Base-by-base conservation (phyloP, 73 alveolate species). In the Paraurostyla sp. region DNA sequence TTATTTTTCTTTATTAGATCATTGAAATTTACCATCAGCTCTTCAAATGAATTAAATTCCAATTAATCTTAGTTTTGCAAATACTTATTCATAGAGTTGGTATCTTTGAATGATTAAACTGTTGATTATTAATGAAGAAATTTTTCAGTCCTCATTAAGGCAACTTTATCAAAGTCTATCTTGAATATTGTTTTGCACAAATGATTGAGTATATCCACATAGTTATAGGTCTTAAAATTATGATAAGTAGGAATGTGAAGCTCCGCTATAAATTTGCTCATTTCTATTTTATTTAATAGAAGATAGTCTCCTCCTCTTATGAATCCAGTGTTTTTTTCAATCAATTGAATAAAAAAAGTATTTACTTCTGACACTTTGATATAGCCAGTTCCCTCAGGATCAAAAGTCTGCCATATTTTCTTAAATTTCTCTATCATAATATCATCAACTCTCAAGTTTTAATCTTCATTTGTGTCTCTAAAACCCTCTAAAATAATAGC, bases 401-500 rank as follows among this genome's bases (percentile, higher is more conserved):
- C 92, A 43, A 27, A 83, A 35, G 4, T 13, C 6, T 32, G 15
- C 92, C 92, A 83, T 40, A 45, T 2, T 45, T 65, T 57, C 38
- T 36, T 83, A 76, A 83, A 83, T 29, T 42, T 38, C 23, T 62
- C 38, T 36, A 83, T 63, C 75, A 38, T 33, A 3, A 29, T 32
- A 1, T 83, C 92, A 42, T 60, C 63, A 18, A 83, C 76, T n/a
- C 92, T 38, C 52, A 83, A 27, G 50, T 83, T 45, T 32, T 87
- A 52, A 69, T 87, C 87, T 80, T 36, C 84, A 16, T 6, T 71
- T 43, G 92, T 80, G 45, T 88, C 91, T 42, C 62, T 91, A 65
- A 92, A 92, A 48, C 96, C 96, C 30, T 78, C 93, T 22, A 92
- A 76, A 63, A 92, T 92, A 63, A 88, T 92, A 3, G 94, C 97